Conservation (phyloP, 441 rosid species). For the Manihot esculenta region DNA sequence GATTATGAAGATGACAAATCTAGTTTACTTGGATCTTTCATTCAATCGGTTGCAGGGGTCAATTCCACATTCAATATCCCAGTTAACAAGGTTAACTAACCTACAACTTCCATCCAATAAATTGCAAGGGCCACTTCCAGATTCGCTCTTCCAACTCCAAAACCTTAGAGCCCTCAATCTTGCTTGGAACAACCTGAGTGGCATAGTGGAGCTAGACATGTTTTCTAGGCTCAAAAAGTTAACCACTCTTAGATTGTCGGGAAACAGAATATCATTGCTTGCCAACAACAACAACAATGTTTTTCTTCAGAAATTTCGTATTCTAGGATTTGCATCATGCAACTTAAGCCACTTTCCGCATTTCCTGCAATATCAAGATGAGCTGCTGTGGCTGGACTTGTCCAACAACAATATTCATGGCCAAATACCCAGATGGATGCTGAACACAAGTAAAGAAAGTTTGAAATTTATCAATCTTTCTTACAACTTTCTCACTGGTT, state of each 20-base stretch:
- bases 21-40: not conserved
- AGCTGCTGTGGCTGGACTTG: constrained; percentile 9
- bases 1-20: not conserved
- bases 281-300: not conserved
- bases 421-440: constrained; percentile 19
- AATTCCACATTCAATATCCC: constrained; percentile 7
- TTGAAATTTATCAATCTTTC: not conserved
- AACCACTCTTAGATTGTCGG: not conserved
- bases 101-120: not conserved
- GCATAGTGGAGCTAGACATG: constrained; percentile 10
- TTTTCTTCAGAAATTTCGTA: not conserved
- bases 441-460: not conserved
- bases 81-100: not conserved
- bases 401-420: constrained; percentile 19
- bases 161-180: constrained; percentile 38
- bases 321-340: constrained; percentile 16
- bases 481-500: constrained; percentile 11
- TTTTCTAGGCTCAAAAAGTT: constrained; percentile 7
- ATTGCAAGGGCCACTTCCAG: constrained; percentile 55
- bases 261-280: constrained; percentile 16
- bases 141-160: constrained; percentile 38
- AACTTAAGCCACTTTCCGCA: constrained; percentile 22
- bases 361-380: constrained; percentile 20
- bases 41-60: not conserved
- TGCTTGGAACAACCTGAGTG: constrained; percentile 15